A percentile compares a stretch with the other conserved stretches of the same genome.
These are phyloP conservation scores for Xanthoparmelia taractica DNA, from an alignment of 495 filamentous ascomycete species.

Conservation along the genomic window DNA sequence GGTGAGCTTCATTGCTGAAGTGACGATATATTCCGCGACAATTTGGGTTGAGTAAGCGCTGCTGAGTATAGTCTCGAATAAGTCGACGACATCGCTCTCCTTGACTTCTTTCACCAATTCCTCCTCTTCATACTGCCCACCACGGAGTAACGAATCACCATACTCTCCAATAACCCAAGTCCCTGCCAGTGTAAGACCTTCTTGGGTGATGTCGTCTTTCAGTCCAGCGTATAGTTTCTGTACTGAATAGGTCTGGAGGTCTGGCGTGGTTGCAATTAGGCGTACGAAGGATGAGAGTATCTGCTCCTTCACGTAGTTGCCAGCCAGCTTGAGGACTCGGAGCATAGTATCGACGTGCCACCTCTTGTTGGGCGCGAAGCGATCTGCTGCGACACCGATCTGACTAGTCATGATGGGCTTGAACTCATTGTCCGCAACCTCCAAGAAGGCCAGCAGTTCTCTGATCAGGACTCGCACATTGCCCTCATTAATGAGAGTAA, in stretches of 20 bases:
- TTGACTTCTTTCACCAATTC: conserved; percentile 84
- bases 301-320: conserved; percentile 95
- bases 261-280: conserved; percentile 87
- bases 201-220: conserved; percentile 94
- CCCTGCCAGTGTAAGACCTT: conserved; percentile 84
- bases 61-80: conserved; percentile 84
- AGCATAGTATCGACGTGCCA: conserved; percentile 99
- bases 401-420: conserved; percentile 96
- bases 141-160: conserved; percentile 76
- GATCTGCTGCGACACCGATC: conserved; percentile 93
- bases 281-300: conserved; percentile 95
- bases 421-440: conserved; percentile 96
- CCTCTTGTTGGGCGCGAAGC: conserved; percentile 90
- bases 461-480: conserved; percentile 90
- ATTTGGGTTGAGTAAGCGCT: conserved; percentile 86
- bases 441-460: conserved; percentile 87
- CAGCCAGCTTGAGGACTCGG: conserved; percentile 86
- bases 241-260: conserved; percentile 90
- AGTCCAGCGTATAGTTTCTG: conserved; percentile 86
- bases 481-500: conserved; percentile 92
- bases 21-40: conserved; percentile 90
- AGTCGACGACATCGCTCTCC: conserved; percentile 81
- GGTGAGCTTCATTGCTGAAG: conserved; percentile 89
- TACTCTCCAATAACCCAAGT: conserved; percentile 99
- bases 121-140: conserved; percentile 91